Base-by-base conservation (phyloP, 768 basidiomycete genomes). In the Crucibulum laeve region DNA sequence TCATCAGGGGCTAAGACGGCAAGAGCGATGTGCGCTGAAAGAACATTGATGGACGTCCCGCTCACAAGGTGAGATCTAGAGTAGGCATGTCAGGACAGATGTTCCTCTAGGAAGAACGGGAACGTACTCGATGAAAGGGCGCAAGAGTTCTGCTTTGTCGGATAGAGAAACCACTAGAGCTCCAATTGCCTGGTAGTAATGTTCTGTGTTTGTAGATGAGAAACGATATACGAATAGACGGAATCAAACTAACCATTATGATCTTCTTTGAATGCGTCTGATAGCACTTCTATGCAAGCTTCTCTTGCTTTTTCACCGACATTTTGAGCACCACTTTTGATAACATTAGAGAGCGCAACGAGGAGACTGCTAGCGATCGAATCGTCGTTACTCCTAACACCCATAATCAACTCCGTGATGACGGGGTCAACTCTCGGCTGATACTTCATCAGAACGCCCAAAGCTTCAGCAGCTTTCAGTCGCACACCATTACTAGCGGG, bases 371-470 rank as follows among this genome's bases (percentile, higher is more conserved):
- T 79, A 0, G 86, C 80, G 38, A 95, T 80, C 3, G 77, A 74
- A 35, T 87, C 86, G 41, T 86, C 86, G 24, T 67, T 75, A 22
- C 68, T 59, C 50, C 70, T 70, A 13, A 77, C 76, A 38, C 79
- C 77, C 3, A 75, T 64, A 14, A 90, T 64, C 40, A 99, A 70
- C 60, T 98, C 95, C 3, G 89, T 91, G 39, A 97, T 74, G n/a
- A 98, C 84, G 0, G 93, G 93, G 58, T 97, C 95, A 24, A 91
- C 90, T 41, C 92, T 74, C 4, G 91, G 84, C 60, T 93, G 90
- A 56, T 84, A 85, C 54, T 78, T 79, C 92, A 98, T 96, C 56
- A 99, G 69, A 3, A 82, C 76, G 10, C 94, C 94, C 1, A 98
- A 73, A 8, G 90, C 94, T 30, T 84, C 76, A 0, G 84, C 91